Evolutionary conservation across 345 rosid species (phyloP).

Genomic region (Adansonia digitata): DNA sequence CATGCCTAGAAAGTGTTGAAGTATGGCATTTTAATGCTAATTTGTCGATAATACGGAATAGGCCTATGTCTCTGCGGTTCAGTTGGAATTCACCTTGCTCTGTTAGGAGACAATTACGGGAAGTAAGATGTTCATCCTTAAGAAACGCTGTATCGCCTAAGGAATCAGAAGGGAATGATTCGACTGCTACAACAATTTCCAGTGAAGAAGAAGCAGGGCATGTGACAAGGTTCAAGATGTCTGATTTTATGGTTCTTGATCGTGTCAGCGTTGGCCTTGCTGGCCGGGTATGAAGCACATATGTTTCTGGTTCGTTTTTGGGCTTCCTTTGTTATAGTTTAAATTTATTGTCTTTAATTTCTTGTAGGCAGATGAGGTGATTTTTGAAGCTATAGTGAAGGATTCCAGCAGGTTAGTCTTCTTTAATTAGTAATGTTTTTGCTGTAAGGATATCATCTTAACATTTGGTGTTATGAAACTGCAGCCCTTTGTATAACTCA

Average conservation of each 20-base stretch:
- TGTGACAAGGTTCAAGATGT: constrained; percentile 70
- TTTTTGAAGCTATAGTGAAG: constrained; percentile 76
- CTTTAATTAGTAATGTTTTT: constrained; percentile 7
- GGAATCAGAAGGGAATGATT: constrained; percentile 35
- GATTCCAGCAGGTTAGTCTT: constrained; percentile 57
- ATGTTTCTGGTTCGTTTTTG: background rate
- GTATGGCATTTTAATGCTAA: constrained; percentile 25
- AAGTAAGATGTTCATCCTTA: constrained; percentile 38
- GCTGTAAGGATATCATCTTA: constrained; percentile 13
- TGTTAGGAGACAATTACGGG: constrained; percentile 16
- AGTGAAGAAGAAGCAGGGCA: constrained; percentile 46
- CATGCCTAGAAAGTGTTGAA: constrained; percentile 33
- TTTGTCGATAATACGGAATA: constrained; percentile 27
- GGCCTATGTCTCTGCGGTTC: constrained; percentile 15
- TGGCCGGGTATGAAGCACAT: constrained; percentile 56
- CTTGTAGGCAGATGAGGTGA: constrained; percentile 73
- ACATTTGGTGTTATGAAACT: constrained; percentile 28
- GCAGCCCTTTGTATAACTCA: constrained; percentile 78
- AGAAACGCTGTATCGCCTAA: constrained; percentile 30
- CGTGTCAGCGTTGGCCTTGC: constrained; percentile 82
- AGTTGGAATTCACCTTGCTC: constrained; percentile 9
- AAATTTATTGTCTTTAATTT: constrained; percentile 4
- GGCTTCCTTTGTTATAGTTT: background rate
- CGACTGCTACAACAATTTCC: constrained; percentile 13
- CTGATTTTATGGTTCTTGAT: constrained; percentile 74